Conservation (phyloP, 768 basidiomycete species). For the Podaxis sp. region DNA sequence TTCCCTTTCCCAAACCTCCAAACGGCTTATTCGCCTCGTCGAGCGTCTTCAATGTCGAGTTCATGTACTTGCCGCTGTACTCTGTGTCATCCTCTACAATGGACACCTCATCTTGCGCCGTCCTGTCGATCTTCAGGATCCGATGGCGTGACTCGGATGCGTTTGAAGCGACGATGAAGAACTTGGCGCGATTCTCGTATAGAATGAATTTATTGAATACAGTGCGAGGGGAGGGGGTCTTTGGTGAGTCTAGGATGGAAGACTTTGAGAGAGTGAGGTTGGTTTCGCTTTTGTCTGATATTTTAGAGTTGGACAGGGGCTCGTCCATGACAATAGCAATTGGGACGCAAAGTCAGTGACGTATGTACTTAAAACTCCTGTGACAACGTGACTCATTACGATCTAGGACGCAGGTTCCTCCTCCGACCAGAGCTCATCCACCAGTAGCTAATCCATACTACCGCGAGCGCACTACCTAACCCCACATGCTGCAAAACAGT, state of each 20-base stretch:
- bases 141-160: slow-evolving; percentile 84
- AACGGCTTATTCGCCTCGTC: slow-evolving; percentile 90
- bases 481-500: slow-evolving; percentile 12
- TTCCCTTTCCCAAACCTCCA: slow-evolving; percentile 81
- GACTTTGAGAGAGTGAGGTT: background rate
- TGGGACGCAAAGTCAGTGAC: background rate
- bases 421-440: slow-evolving; percentile 14
- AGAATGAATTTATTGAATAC: slow-evolving; percentile 84
- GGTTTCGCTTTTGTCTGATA: slow-evolving; percentile 12
- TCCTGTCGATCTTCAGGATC: slow-evolving; percentile 92
- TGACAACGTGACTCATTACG: background rate
- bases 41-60: slow-evolving; percentile 88
- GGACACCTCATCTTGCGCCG: slow-evolving; percentile 66
- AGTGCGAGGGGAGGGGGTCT: slow-evolving; percentile 10
- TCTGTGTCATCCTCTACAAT: slow-evolving; percentile 87
- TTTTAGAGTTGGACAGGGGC: slow-evolving; percentile 7
- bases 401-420: background rate
- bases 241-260: background rate
- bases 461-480: slow-evolving; percentile 13
- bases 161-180: slow-evolving; percentile 92
- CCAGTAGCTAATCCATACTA: slow-evolving; percentile 16
- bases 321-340: slow-evolving; percentile 1
- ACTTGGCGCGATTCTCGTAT: slow-evolving; percentile 89
- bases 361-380: background rate
- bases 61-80: slow-evolving; percentile 90